phyloP scores from a whole-genome alignment of 1,139 yeast species.

The Pichia sp. region DNA sequence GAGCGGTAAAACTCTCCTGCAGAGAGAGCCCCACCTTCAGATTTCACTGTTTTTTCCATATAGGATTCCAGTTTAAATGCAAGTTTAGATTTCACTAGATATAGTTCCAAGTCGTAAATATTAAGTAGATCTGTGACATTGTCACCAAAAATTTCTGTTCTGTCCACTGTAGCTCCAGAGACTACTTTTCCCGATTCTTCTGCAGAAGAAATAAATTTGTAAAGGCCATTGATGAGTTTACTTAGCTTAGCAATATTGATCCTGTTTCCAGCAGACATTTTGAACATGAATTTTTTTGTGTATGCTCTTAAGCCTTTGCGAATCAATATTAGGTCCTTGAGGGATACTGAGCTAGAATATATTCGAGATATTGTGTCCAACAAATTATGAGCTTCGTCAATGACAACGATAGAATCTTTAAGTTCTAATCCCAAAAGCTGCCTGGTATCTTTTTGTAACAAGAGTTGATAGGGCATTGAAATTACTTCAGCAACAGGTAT shows the following conservation, averaged over 20 bases:
- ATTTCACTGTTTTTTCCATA: conserved; percentile 38
- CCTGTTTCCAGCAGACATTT: conserved; percentile 72
- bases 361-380: conserved; percentile 71
- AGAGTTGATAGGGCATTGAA: conserved; percentile 80
- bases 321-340: conserved; percentile 44
- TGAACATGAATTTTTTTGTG: conserved; percentile 52
- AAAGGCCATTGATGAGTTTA: conserved; percentile 52
- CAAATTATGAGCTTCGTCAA: conserved; percentile 92
- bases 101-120: conserved; percentile 61
- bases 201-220: conserved; percentile 40
- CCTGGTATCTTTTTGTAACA: conserved; percentile 64
- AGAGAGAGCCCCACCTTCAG: conserved; percentile 1
- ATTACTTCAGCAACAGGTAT: conserved; percentile 64
- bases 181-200: conserved; percentile 32
- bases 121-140: conserved; percentile 72
- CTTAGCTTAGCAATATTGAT: conserved; percentile 63
- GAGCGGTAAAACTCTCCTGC: conserved; percentile 16
- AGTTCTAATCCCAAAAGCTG: conserved; percentile 56
- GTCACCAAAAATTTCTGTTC: conserved; percentile 50
- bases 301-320: conserved; percentile 51
- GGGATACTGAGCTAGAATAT: conserved; percentile 58
- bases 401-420: conserved; percentile 63
- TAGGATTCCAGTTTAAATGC: conserved; percentile 83
- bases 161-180: conserved; percentile 53
- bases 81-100: conserved; percentile 64